Evolutionary conservation across 768 basidiomycete genomes (phyloP).

Genomic region (Amanita thiersii): DNA sequence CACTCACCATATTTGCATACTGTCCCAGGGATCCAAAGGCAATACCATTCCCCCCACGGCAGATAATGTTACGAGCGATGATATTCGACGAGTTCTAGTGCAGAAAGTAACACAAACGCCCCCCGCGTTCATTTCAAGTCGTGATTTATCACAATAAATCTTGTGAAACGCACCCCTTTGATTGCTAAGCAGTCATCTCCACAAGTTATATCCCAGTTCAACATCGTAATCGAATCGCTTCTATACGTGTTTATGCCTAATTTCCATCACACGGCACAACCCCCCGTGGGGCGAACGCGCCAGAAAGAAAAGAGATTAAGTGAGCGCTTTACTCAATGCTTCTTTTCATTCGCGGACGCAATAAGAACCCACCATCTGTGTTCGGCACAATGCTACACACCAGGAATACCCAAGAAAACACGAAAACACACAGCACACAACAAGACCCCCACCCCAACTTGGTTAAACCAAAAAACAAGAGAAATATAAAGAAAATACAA

Average conservation of each 20-base stretch:
- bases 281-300: no score
- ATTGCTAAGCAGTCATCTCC: constrained; percentile 60
- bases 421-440: no score
- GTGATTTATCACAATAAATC: no score
- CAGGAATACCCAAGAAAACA: no score
- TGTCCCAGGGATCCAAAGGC: constrained; percentile 55
- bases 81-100: constrained; percentile 48
- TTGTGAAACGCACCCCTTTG: constrained; percentile 47
- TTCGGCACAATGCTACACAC: constrained; percentile 46
- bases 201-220: constrained; percentile 56
- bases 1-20: constrained; percentile 39
- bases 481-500: constrained; percentile 1
- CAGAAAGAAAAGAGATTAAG: no score
- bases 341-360: no score
- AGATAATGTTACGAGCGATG: constrained; percentile 37
- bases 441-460: no score
- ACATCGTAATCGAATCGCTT: constrained; percentile 35
- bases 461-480: no score
- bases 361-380: constrained; percentile 43
- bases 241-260: constrained; percentile 49
- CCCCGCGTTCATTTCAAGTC: background rate
- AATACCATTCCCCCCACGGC: constrained; percentile 52
- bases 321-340: no score
- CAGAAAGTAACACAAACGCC: background rate
- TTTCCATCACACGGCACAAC: background rate